phyloP scores from a whole-genome alignment of 192 early-diverging fungal species.

The Gonapodya prolifera region DNA sequence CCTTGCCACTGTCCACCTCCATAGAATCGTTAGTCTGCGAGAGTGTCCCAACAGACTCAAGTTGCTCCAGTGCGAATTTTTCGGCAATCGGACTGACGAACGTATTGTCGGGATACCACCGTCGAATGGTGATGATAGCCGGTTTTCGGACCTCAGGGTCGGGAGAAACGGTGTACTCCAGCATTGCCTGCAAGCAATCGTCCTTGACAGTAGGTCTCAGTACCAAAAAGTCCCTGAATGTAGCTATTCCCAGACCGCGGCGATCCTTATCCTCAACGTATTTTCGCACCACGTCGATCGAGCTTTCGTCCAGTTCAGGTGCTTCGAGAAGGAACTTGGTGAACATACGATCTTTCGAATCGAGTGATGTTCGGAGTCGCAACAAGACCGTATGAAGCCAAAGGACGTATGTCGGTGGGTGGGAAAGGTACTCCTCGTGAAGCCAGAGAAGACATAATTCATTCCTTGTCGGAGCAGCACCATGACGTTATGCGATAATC shows the following conservation, averaged over 20 bases:
- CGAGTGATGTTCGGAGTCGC: conserved; percentile 15
- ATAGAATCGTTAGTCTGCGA: background rate
- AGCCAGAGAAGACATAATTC: background rate
- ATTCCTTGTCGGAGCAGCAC: conserved; percentile 14
- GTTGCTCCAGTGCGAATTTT: conserved; percentile 35
- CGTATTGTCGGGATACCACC: conserved; percentile 43
- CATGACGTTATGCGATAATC: conserved; percentile 24
- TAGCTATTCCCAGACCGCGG: conserved; percentile 39
- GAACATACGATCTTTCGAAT: conserved; percentile 55
- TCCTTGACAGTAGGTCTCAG: conserved; percentile 40
- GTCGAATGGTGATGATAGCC: conserved; percentile 44
- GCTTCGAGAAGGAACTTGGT: conserved; percentile 65
- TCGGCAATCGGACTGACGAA: conserved; percentile 14
- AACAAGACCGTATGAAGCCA: background rate
- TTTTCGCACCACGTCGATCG: conserved; percentile 44
- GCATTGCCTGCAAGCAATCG: conserved; percentile 34
- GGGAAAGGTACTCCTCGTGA: background rate
- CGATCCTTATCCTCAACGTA: conserved; percentile 55
- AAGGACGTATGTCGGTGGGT: background rate
- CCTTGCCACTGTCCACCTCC: conserved; percentile 18
- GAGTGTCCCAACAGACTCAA: conserved; percentile 13
- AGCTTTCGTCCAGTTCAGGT: conserved; percentile 48
- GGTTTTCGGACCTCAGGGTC: conserved; percentile 33
- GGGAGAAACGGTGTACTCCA: conserved; percentile 33
- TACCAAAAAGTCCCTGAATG: conserved; percentile 43